Conservation (phyloP, 345 rosid species). For the Populus davidiana region DNA sequence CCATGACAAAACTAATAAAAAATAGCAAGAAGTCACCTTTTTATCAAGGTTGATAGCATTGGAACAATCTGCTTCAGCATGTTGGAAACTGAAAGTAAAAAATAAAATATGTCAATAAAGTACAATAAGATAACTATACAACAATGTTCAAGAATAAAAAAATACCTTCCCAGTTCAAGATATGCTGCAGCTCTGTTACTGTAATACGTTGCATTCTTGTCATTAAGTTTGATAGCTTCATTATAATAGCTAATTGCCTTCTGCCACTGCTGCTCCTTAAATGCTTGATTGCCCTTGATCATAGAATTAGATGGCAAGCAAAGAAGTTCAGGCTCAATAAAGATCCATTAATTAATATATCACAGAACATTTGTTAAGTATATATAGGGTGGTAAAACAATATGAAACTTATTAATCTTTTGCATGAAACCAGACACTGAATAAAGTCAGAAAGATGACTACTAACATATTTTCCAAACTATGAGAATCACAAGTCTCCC, state of each 20-base stretch:
- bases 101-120: conserved; percentile 13
- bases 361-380: no score
- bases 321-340: no score
- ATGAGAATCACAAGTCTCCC: not conserved
- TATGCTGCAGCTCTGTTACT: conserved; percentile 97
- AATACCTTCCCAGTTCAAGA: conserved; percentile 74
- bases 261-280: conserved; percentile 78
- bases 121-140: not conserved
- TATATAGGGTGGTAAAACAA: not conserved
- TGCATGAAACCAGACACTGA: not conserved
- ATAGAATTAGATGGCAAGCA: not conserved
- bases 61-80: conserved; percentile 87
- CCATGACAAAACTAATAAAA: not conserved
- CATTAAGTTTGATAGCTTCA: conserved; percentile 81
- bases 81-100: conserved; percentile 61
- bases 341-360: not conserved
- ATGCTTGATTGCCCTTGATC: conserved; percentile 86
- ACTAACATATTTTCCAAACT: not conserved
- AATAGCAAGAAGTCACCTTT: conserved; percentile 53
- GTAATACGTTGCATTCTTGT: conserved; percentile 81
- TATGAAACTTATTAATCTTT: not conserved
- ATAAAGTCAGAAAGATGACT: not conserved
- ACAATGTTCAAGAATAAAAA: conserved; percentile 1
- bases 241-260: conserved; percentile 78
- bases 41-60: conserved; percentile 79